Conservation (phyloP, 108 stramenopile species). For the Asterionellopsis glacialis region DNA sequence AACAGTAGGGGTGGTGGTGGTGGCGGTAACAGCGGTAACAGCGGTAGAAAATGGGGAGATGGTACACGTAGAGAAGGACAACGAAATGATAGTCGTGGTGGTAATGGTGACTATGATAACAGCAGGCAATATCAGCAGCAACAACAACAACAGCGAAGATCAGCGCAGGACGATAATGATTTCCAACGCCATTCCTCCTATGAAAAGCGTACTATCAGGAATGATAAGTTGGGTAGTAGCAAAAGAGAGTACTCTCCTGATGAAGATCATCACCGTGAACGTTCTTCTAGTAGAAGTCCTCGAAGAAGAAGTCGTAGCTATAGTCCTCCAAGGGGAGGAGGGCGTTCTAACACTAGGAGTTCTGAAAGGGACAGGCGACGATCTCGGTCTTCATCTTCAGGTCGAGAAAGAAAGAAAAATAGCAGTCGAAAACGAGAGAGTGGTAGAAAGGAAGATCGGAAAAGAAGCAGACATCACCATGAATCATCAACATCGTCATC, state of each 20-base stretch:
- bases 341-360: not conserved
- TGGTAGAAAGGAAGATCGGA: not conserved
- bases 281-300: no score
- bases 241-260: not conserved
- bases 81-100: not conserved
- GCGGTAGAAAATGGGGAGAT: not conserved
- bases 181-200: no score
- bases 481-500: not conserved
- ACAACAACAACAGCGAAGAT: not conserved
- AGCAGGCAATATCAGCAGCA: not conserved
- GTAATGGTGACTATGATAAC: not conserved
- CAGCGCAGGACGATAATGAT: conserved; percentile 4
- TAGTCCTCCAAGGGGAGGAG: not conserved
- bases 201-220: no score
- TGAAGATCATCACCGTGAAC: not conserved
- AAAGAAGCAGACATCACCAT: conserved; percentile 1
- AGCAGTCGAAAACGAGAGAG: not conserved
- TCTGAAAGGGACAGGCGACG: not conserved
- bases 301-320: conserved; percentile 12
- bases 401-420: not conserved
- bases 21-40: not conserved
- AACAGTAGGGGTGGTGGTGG: not conserved
- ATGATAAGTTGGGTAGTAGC: no score
- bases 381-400: not conserved
- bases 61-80: not conserved